Conservation (phyloP, 768 basidiomycete species). For the Pisolithus albus region DNA sequence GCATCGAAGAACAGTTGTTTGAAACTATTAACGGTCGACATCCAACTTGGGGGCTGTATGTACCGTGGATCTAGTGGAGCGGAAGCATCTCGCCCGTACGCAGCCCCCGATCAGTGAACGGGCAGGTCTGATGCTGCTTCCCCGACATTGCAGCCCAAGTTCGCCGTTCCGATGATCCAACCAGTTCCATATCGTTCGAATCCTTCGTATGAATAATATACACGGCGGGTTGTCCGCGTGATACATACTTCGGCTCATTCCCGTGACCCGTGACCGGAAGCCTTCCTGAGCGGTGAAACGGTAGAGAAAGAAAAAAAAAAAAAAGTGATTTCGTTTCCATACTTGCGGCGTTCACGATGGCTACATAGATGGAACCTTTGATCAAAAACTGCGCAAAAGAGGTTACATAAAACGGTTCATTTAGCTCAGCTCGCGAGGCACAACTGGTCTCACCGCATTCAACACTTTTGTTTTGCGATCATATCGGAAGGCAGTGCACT, state of each 20-base stretch:
- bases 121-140: neutral
- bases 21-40: neutral
- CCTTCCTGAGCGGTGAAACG: neutral
- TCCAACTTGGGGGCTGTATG: neutral
- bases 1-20: neutral
- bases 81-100: neutral
- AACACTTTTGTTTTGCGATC: neutral
- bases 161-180: too few species aligned
- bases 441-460: conserved; percentile 33
- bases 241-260: too few species aligned
- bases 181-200: too few species aligned
- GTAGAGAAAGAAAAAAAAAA: neutral
- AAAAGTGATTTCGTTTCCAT: neutral
- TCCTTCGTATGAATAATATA: too few species aligned
- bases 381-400: neutral
- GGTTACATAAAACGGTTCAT: neutral
- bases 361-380: neutral
- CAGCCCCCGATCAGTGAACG: neutral
- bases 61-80: neutral
- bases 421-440: neutral
- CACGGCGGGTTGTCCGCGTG: too few species aligned
- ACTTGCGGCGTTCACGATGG: neutral
- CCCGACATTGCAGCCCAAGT: too few species aligned
- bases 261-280: neutral
- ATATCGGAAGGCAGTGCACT: neutral